Percentiles rank a stretch among this genome's conserved stretches.
phyloP scores from a whole-genome alignment of 345 rosid species.

The Bruguiera sexangula region DNA sequence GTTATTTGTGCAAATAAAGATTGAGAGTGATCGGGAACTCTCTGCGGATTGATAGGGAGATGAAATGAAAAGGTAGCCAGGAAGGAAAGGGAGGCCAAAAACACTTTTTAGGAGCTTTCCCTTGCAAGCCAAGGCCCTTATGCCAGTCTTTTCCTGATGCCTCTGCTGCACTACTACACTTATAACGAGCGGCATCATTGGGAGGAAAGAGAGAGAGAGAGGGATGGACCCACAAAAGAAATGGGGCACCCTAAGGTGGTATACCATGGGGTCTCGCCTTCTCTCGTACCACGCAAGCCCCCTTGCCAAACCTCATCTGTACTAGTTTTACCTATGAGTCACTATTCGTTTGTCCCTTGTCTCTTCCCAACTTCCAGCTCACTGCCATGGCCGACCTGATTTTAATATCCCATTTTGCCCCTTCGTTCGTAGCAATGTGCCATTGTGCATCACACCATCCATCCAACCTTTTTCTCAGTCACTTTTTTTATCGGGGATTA shows the following conservation, averaged over 20 bases:
- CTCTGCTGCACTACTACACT: slow-evolving; percentile 11
- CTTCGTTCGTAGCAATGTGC: neutral
- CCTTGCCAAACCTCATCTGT: neutral
- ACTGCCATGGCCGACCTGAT: neutral
- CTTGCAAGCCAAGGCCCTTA: too few species aligned
- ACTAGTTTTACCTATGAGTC: slow-evolving; percentile 10
- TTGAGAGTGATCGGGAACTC: too few species aligned
- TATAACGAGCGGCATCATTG: slow-evolving; percentile 17
- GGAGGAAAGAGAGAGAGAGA: neutral
- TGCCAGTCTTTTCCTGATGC: too few species aligned
- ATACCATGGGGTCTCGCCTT: slow-evolving; percentile 21
- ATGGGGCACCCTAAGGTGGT: slow-evolving; percentile 27
- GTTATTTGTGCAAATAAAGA: too few species aligned
- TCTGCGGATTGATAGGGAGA: too few species aligned
- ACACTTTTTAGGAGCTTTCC: too few species aligned
- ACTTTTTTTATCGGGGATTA: neutral
- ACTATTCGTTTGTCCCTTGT: slow-evolving; percentile 33
- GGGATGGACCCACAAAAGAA: slow-evolving; percentile 22
- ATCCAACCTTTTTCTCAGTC: neutral
- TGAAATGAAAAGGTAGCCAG: neutral
- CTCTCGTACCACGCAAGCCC: slow-evolving; percentile 28
- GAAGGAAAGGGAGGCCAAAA: neutral
- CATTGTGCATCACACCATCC: neutral
- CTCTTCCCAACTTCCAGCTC: neutral
- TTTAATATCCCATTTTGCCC: slow-evolving; percentile 8